phyloP scores from a whole-genome alignment of 2,329 filamentous ascomycete genomes.

The Cyanodermella asteris region DNA sequence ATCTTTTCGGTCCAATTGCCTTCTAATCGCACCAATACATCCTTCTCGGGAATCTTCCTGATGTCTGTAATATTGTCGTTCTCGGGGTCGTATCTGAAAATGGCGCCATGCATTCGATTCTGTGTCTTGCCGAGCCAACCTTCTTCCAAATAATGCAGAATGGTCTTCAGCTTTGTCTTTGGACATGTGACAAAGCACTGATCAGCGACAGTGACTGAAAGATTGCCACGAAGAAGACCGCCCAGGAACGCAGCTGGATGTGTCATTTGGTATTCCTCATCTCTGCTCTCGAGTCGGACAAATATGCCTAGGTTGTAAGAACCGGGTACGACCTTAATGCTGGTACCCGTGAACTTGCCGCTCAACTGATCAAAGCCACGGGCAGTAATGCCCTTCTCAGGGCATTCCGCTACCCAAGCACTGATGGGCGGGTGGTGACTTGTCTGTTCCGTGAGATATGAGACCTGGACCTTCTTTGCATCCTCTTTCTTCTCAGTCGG shows the following conservation, averaged over 20 bases:
- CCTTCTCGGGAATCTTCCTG: constrained; percentile 67
- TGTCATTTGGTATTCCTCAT: constrained; percentile 84
- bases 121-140: constrained; percentile 83
- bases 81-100: constrained; percentile 75
- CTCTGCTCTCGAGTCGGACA: constrained; percentile 57
- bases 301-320: constrained; percentile 94
- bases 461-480: constrained; percentile 43
- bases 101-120: constrained; percentile 74
- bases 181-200: constrained; percentile 71
- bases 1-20: constrained; percentile 66
- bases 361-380: constrained; percentile 88
- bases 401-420: constrained; percentile 83
- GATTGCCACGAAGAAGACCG: constrained; percentile 64
- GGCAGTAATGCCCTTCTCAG: constrained; percentile 70
- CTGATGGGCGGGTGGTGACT: constrained; percentile 95
- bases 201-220: constrained; percentile 79
- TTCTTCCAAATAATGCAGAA: constrained; percentile 82
- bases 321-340: constrained; percentile 73
- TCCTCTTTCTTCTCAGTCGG: constrained; percentile 9
- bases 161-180: constrained; percentile 77
- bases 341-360: constrained; percentile 93
- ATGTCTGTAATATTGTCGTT: constrained; percentile 63
- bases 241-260: constrained; percentile 87
- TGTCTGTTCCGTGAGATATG: constrained; percentile 91
- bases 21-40: constrained; percentile 60